These are phyloP conservation scores for Puccinellia tenuiflora DNA, from an alignment of 176 grass and related monocot genomes.

Conservation along the genomic window DNA sequence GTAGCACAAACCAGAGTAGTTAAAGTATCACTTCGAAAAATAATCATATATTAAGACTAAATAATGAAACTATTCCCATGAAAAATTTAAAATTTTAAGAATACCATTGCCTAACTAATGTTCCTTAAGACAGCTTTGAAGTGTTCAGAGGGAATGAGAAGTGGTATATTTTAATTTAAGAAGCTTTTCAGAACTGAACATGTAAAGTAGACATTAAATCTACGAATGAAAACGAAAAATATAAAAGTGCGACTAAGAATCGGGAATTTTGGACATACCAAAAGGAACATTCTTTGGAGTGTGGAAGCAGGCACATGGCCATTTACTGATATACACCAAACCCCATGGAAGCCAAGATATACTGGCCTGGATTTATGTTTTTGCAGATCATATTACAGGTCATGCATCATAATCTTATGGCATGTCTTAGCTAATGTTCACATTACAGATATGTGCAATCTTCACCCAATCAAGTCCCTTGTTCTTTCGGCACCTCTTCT, in stretches of 20 bases:
- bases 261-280: neutral
- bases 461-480: constrained; percentile 7
- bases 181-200: neutral
- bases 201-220: neutral
- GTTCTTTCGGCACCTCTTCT: neutral
- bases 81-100: neutral
- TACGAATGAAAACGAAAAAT: neutral
- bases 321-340: neutral
- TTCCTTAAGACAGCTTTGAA: neutral
- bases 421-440: neutral
- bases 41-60: neutral
- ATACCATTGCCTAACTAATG: neutral
- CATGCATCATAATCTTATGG: neutral
- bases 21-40: neutral
- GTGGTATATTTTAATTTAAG: neutral
- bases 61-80: neutral
- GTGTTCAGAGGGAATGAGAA: neutral
- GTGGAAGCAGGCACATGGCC: neutral
- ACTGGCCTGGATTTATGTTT: neutral
- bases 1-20: neutral
- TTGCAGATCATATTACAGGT: neutral
- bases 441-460: constrained; percentile 4
- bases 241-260: neutral
- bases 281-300: neutral
- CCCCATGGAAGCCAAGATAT: neutral